Evolutionary conservation across 306 rosid species (phyloP).

Genomic region (Lathyrus aphaca): DNA sequence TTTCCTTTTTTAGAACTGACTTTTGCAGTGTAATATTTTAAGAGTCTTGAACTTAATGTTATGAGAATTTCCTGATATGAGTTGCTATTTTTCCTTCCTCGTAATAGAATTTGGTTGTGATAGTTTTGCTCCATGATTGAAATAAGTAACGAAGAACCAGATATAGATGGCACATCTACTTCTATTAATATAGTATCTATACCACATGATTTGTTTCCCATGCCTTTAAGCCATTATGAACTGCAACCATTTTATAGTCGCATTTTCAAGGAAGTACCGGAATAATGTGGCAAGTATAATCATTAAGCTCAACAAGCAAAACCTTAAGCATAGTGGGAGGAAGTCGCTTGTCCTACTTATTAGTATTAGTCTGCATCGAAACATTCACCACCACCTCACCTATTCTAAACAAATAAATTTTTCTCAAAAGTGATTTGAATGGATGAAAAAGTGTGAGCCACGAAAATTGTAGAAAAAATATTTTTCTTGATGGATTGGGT

Average conservation of each 20-base stretch:
- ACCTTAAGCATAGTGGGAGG: slow-evolving; percentile 52
- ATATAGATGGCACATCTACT: slow-evolving; percentile 75
- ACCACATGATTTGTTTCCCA: slow-evolving; percentile 72
- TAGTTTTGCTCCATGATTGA: slow-evolving; percentile 66
- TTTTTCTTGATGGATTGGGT: too few relatives aligned
- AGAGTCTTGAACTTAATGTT: too few relatives aligned
- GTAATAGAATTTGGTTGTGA: slow-evolving; percentile 76
- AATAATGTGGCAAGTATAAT: slow-evolving; percentile 75
- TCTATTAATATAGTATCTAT: slow-evolving; percentile 77
- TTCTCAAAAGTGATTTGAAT: too few relatives aligned
- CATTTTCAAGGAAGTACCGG: slow-evolving; percentile 82
- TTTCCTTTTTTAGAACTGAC: too few relatives aligned
- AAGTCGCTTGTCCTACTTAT: slow-evolving; percentile 31
- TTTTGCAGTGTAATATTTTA: too few relatives aligned
- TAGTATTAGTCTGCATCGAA: not conserved
- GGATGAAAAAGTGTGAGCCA: too few relatives aligned
- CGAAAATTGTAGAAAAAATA: too few relatives aligned
- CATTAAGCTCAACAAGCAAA: slow-evolving; percentile 74
- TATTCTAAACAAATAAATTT: slow-evolving; percentile 47
- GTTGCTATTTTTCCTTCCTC: too few relatives aligned
- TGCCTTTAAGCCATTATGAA: slow-evolving; percentile 72
- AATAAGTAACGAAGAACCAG: slow-evolving; percentile 74
- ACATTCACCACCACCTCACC: slow-evolving; percentile 38
- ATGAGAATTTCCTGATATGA: too few relatives aligned
- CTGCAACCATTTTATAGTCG: slow-evolving; percentile 66